phyloP scores from a whole-genome alignment of 148 eudicot genomes.

The Vaccinium myrtillus region DNA sequence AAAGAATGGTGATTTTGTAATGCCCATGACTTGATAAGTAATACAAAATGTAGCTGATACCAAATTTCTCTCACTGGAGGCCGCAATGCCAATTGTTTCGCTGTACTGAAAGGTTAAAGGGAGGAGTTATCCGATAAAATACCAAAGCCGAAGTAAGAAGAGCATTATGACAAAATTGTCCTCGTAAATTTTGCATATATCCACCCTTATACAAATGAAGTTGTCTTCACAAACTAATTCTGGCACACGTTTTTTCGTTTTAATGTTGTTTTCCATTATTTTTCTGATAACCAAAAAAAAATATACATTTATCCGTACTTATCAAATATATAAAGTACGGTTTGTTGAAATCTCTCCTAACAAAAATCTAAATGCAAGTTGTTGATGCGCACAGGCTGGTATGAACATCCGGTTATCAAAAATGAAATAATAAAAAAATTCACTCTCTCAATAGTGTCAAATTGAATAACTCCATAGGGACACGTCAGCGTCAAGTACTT shows the following conservation, averaged over 20 bases:
- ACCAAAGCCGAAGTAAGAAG: no score
- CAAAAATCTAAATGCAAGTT: not conserved
- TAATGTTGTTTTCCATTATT: not conserved
- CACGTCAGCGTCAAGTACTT: constrained; percentile 15
- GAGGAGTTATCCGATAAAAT: no score
- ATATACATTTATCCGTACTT: not conserved
- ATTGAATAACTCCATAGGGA: constrained; percentile 30
- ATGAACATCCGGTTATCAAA: no score
- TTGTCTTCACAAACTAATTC: not conserved
- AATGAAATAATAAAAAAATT: no score
- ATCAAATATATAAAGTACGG: not conserved
- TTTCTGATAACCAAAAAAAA: not conserved
- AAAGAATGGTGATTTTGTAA: not conserved
- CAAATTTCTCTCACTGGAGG: no score
- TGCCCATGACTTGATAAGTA: not conserved
- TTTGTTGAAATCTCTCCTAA: not conserved
- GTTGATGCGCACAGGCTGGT: no score
- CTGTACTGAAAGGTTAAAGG: no score
- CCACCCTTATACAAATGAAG: not conserved
- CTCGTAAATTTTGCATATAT: not conserved
- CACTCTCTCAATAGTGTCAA: not conserved
- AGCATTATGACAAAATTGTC: not conserved
- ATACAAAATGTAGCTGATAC: no score
- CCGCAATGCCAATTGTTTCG: no score
- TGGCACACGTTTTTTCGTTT: not conserved